Evolutionary conservation across 2,329 filamentous ascomycete species (phyloP).

Genomic region (Botryotinia convoluta): DNA sequence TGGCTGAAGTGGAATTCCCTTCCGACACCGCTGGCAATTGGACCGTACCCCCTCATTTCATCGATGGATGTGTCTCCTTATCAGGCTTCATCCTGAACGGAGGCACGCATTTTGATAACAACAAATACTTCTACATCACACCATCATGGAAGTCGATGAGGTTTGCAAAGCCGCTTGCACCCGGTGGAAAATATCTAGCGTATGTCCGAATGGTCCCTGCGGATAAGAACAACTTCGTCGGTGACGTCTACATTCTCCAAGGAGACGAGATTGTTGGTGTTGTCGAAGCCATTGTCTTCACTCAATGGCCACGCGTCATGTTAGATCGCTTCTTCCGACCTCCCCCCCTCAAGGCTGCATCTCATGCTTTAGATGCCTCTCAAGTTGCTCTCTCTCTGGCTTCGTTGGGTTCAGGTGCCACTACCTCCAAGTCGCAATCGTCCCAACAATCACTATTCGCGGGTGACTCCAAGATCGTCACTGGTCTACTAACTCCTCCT

Average conservation of each 20-base stretch:
- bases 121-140: not conserved
- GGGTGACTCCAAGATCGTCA: not conserved
- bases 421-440: not conserved
- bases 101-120: not conserved
- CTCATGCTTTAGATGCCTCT: not conserved
- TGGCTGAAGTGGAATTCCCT: not conserved
- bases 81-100: not conserved
- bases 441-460: not conserved
- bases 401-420: not conserved
- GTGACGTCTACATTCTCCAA: constrained; percentile 41
- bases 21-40: not conserved
- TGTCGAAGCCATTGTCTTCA: constrained; percentile 32
- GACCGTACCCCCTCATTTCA: not conserved
- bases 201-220: constrained; percentile 35
- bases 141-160: not conserved
- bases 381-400: not conserved
- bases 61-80: not conserved
- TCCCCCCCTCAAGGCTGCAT: not conserved
- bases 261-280: constrained; percentile 38
- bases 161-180: not conserved
- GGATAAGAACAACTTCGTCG: constrained; percentile 44
- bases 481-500: not conserved
- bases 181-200: not conserved
- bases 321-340: not conserved
- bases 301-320: not conserved